Percentiles rank a stretch among this genome's conserved stretches.
Conservation (phyloP, 225 moss, liverwort and hornwort species). For the Pseudisothecium myosuroides region DNA sequence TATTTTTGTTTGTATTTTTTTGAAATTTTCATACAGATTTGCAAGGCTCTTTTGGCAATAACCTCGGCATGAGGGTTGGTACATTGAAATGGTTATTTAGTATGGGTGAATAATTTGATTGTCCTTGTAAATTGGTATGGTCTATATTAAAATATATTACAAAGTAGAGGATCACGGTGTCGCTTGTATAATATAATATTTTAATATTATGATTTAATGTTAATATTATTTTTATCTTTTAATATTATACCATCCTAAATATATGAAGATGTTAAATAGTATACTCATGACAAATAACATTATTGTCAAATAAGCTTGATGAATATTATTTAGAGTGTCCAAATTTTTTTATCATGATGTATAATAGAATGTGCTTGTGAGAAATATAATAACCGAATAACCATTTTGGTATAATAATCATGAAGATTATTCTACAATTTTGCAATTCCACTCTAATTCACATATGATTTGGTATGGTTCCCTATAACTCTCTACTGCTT, state of each 20-base stretch:
- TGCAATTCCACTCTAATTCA: background rate
- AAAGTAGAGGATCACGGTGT: no score
- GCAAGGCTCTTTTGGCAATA: background rate
- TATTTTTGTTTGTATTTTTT: background rate
- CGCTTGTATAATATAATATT: no score
- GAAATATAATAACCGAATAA: background rate
- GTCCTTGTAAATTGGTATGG: fast-evolving
- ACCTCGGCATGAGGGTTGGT: background rate
- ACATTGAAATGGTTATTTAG: background rate
- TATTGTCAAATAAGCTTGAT: background rate
- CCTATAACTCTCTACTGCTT: no score
- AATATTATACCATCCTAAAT: background rate
- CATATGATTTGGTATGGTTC: fast-evolving
- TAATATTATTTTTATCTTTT: background rate
- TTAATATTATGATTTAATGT: no score
- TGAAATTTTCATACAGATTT: background rate
- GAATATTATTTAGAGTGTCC: background rate
- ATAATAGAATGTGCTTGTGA: no score
- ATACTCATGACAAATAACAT: background rate
- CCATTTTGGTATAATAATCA: background rate
- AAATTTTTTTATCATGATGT: fast-evolving
- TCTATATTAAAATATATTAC: background rate
- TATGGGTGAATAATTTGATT: background rate
- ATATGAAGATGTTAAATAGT: background rate
- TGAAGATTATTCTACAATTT: background rate